Conservation (phyloP, 2,329 filamentous ascomycete genomes). For the Zymoseptoria crescenta region DNA sequence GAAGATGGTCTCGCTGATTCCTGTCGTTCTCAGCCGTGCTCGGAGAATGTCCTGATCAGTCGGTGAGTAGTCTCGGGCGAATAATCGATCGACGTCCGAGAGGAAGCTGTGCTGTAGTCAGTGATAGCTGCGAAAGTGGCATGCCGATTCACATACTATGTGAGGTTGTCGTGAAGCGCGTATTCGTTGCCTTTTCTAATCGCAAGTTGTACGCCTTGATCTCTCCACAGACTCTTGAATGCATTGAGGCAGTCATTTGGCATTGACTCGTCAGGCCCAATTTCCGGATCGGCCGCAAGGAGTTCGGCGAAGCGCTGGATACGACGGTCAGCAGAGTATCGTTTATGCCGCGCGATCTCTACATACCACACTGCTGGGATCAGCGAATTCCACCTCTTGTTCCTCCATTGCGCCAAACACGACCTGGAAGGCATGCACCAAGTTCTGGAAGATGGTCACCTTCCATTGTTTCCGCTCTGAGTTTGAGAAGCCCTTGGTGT, state of each 20-base stretch:
- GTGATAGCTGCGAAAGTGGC: neutral
- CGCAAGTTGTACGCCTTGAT: conserved; percentile 75
- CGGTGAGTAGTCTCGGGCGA: conserved; percentile 68
- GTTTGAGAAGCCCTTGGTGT: conserved; percentile 83
- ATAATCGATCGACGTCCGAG: conserved; percentile 54
- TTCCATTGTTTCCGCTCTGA: conserved; percentile 89
- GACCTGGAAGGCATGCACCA: conserved; percentile 84
- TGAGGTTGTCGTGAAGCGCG: conserved; percentile 88
- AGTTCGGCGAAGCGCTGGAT: conserved; percentile 66
- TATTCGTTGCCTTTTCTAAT: conserved; percentile 94
- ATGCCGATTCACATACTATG: conserved; percentile 60
- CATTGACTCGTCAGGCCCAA: conserved; percentile 72
- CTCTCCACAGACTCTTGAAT: conserved; percentile 76
- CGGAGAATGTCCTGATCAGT: conserved; percentile 92
- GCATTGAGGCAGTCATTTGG: conserved; percentile 70
- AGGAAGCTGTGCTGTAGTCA: conserved; percentile 60
- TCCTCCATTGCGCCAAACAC: conserved; percentile 88
- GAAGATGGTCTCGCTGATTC: conserved; percentile 92
- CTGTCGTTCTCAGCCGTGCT: conserved; percentile 82
- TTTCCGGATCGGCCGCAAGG: conserved; percentile 71
- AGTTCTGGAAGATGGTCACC: conserved; percentile 90
- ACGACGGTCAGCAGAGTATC: conserved; percentile 28
- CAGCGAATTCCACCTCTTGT: conserved; percentile 69
- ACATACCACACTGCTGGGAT: conserved; percentile 69
- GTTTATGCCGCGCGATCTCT: neutral